Base-by-base conservation (phyloP, 129 eudicot species). In the Chrysanthemum seticuspe region DNA sequence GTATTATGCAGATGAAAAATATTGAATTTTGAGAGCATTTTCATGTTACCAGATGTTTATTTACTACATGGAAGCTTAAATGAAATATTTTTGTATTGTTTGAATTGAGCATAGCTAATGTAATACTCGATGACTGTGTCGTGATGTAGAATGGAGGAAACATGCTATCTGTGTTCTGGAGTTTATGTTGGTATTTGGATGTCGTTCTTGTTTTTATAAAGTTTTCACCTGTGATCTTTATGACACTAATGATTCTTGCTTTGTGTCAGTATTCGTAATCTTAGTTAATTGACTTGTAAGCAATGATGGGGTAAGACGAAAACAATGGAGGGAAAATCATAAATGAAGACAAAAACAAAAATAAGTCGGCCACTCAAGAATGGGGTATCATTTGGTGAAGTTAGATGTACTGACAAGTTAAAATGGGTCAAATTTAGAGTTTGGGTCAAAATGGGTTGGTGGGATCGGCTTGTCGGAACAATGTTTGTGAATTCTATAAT, bases 31-130 rank as follows among this genome's bases (percentile, higher is more conserved):
- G 74, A 80, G 80, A 72, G 89, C 66, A 84, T 88, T 29, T 69
- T 82, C 13, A 47, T 83, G 65, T 65, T 85, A 40, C 89, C 96
- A 71, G 87, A 76, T 60, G 67, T 81, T 79, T 27, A 23, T 81
- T 79, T 27, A 23, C n/a, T n/a, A 25, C 48, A 62, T 55, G 53
- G 44, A 13, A 3, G 6, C 21, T 65, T 65, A 44, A 15, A 44
- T 48, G 34, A 62, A 48, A 16, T 48, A 44, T 31, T 34, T 19
- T 5, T 64, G 47, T 18, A 64, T 16, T 45, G 72, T 53, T 65
- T 78, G 68, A 65, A 65, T 13, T 13, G 78, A 72, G 45, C 57
- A 56, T 44, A 48, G 63, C 15, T 13, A 9, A 12, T 16, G 62
- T 47, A 55, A 3, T 74, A 47, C 44, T 57, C 59, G 13, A 57